These are phyloP conservation scores for Colletotrichum filicis DNA, from an alignment of 2,329 filamentous ascomycete species.

Conservation along the genomic window DNA sequence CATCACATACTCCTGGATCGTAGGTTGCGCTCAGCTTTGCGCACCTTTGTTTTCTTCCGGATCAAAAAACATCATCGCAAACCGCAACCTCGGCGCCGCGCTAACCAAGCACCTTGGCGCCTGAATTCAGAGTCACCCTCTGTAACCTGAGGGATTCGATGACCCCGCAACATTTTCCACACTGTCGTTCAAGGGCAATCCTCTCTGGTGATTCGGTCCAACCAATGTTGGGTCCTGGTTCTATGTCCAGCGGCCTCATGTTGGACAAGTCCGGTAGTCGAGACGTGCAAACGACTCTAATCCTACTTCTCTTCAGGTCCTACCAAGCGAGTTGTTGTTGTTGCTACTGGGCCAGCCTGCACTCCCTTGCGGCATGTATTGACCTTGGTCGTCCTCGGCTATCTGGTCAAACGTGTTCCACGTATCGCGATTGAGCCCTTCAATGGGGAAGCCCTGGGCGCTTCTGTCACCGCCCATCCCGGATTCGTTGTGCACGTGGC, in stretches of 20 bases:
- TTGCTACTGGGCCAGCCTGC: conserved; percentile 15
- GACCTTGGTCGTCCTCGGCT: conserved; percentile 25
- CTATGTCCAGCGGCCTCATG: not conserved
- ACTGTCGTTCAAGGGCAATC: conserved; percentile 23
- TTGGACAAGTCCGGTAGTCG: not conserved
- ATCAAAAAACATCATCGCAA: not conserved
- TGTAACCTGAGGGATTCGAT: not conserved
- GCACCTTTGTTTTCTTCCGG: not conserved
- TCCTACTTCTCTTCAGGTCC: conserved; percentile 18
- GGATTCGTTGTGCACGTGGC: conserved; percentile 25
- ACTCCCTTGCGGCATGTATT: conserved; percentile 21
- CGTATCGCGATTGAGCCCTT: conserved; percentile 18
- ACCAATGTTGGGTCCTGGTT: not conserved
- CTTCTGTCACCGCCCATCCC: conserved; percentile 18
- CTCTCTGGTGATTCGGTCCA: not conserved
- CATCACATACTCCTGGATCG: not conserved
- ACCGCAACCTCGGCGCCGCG: conserved; percentile 1
- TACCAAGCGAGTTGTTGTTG: conserved; percentile 15
- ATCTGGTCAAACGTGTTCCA: conserved; percentile 25
- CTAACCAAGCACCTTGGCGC: not conserved
- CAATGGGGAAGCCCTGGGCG: conserved; percentile 12
- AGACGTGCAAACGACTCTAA: not conserved
- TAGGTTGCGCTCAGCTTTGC: not conserved
- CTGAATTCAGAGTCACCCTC: not conserved
- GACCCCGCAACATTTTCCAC: conserved; percentile 23